Evolutionary conservation across 176 grass and related monocot species (phyloP), one percentile per base, ranked within the genome.

Genomic region (Stipa capillata): DNA sequence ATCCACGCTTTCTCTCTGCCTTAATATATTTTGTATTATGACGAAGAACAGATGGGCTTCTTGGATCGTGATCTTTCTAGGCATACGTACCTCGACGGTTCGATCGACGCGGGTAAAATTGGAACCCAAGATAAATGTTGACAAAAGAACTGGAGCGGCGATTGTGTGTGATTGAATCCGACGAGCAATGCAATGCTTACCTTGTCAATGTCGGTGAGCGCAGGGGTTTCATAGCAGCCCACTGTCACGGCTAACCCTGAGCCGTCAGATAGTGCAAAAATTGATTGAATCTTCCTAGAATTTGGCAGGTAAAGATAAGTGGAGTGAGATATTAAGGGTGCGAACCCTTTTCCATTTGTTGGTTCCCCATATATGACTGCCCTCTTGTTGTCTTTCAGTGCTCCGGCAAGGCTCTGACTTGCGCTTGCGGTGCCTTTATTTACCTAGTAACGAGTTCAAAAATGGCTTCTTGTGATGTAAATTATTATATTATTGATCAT

Each of bases 401-500:
- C 96, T 40, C 90, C 96, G 6, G 96, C 96, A 77, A 99, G 90
- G 82, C 95, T 99, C 71, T 99, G 90, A 78, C 96, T 95, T 83
- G 96, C 96, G 29, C 96, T 95, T 10, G 96, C 96, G 12, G 96
- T 99, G 78, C 92, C 96, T 93, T 90, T 92, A 55, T 99, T 99
- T 43, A 99, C 96, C 96, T 98, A 83, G 17, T 52, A 92, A 76
- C 6, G 5, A 21, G 40, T 80, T 49, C 21, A 84, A 61, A 57
- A 48, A 7, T 59, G 42, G 8, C 14, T 53, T 57, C 14, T 49
- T 31, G 35, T 74, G 13, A 80, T 84, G 36, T 61, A 61, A 24
- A 81, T 0, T 43, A 33, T 56, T 33, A 28, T 17, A 45, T 20
- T 17, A 27, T 17, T 20, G 23, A 20, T 15, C 48, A 80, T 6